Percentiles rank a stretch among this genome's conserved stretches.
These are phyloP conservation scores for Penicillium sp. DNA, from an alignment of 2,329 filamentous ascomycete genomes.

Conservation along the genomic window DNA sequence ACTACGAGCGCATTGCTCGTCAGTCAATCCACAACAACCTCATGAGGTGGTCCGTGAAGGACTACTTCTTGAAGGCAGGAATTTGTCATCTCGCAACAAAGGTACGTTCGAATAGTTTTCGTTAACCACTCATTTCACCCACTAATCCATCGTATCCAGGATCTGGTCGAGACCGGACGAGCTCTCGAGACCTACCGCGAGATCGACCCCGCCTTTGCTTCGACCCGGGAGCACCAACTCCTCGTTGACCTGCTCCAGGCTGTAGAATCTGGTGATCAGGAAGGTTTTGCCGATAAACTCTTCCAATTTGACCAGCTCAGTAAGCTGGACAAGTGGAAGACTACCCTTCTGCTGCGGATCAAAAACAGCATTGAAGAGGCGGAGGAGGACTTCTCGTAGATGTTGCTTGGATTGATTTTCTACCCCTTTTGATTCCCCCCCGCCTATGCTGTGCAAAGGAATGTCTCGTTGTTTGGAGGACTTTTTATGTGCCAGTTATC, in stretches of 20 bases:
- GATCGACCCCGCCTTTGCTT: conserved; percentile 73
- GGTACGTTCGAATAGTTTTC: conserved; percentile 28
- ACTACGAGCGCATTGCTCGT: conserved; percentile 81
- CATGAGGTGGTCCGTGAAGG: conserved; percentile 92
- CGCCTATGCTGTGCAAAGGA: conserved; percentile 19
- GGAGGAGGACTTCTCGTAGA: conserved; percentile 68
- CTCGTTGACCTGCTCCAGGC: conserved; percentile 74
- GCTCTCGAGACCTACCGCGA: conserved; percentile 82
- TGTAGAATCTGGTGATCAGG: conserved; percentile 75
- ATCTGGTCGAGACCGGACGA: conserved; percentile 75
- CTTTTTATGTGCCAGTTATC: neutral
- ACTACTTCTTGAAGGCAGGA: conserved; percentile 91
- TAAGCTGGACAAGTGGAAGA: conserved; percentile 98
- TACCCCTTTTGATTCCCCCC: conserved; percentile 25
- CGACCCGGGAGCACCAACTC: conserved; percentile 78
- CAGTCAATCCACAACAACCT: conserved; percentile 83
- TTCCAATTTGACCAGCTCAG: conserved; percentile 90
- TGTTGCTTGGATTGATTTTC: conserved; percentile 16
- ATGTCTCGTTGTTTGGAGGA: conserved; percentile 11
- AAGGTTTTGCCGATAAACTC: conserved; percentile 80
- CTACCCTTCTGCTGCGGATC: conserved; percentile 74
- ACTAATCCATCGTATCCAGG: conserved; percentile 39
- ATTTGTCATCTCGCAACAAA: conserved; percentile 80
- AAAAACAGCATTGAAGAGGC: conserved; percentile 79
- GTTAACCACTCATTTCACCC: neutral